Base-by-base conservation (phyloP, 1,139 yeast genomes). In the Pneumocystis jirovecii region DNA sequence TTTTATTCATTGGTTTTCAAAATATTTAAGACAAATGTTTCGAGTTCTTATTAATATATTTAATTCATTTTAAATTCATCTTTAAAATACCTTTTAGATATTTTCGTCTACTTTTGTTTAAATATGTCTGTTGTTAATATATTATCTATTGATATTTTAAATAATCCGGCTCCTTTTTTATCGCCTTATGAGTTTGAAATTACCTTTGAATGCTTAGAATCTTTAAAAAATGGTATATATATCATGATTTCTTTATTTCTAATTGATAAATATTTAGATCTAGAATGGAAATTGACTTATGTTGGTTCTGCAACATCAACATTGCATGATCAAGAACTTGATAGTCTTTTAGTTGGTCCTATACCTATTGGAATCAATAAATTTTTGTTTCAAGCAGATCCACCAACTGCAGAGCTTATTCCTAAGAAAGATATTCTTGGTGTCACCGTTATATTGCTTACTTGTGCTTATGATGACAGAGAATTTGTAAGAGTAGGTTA, bases 401-500 rank as follows among this genome's bases (percentile, higher is more conserved):
- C 99, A 0, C 98, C 98, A 0, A 85, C 93, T 1, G 96, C 97
- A 0, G 97, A 93, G 70, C 78, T 91, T 69, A 93, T 93, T 70
- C 98, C 99, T 0, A 96, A 96, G 6, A 86, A 90, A 69, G 98
- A 93, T 74, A 81, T 95, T 70, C 97, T 93, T 29, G 85, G 95
- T 71, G 97, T 93, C 63, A 93, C 98, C 0, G 98, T 93, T 42
- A 90, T 93, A 66, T 78, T 93, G 67, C 80, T 93, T 69, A 88
- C 96, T 68, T 93, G 98, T 75, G 86, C 96, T 0, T 93, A 93
- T 74, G 89, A 89, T 65, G 96, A 88, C 68, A 81, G 95, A 71
- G 98, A 93, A 75, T 93, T 93, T 78, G 98, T 93, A 4, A 80
- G 97, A 68, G 98, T 93, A 17, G 98, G 98, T 0, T 93, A 93